phyloP scores from a whole-genome alignment of 352 stramenopile species.

The Phytophthora multivora region DNA sequence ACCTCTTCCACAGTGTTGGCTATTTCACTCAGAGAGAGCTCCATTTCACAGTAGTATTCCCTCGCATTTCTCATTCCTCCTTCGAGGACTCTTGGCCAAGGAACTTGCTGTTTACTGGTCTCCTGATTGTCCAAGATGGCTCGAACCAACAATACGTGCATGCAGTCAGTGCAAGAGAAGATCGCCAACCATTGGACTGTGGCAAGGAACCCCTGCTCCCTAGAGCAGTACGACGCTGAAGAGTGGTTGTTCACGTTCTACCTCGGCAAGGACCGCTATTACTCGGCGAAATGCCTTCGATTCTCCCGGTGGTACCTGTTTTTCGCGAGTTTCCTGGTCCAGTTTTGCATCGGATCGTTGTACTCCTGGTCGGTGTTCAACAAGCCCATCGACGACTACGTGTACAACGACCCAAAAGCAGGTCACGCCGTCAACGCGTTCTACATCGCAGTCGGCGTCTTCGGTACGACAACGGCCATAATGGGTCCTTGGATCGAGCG shows the following conservation, averaged over 20 bases:
- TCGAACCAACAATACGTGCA: constrained; percentile 15
- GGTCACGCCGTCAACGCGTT: constrained; percentile 68
- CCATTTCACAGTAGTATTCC: not conserved
- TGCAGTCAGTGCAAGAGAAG: constrained; percentile 17
- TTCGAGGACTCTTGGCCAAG: not conserved
- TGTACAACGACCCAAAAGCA: constrained; percentile 49
- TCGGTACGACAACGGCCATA: constrained; percentile 66
- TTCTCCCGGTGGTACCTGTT: constrained; percentile 77
- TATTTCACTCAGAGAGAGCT: not conserved
- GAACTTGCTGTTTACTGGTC: not conserved
- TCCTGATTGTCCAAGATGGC: constrained; percentile 5
- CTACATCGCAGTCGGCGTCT: constrained; percentile 68
- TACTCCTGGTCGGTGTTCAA: constrained; percentile 82
- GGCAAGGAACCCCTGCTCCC: constrained; percentile 42
- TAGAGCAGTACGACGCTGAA: constrained; percentile 67
- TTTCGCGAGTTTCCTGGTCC: constrained; percentile 62
- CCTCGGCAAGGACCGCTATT: constrained; percentile 61
- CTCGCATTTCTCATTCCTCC: constrained; percentile 16
- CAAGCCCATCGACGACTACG: constrained; percentile 58
- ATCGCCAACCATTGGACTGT: constrained; percentile 61
- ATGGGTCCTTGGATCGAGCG: constrained; percentile 80
- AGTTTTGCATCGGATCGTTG: constrained; percentile 74
- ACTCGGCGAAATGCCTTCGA: constrained; percentile 35
- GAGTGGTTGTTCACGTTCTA: constrained; percentile 65
- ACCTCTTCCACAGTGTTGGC: constrained; percentile 17